Evolutionary conservation across 2,329 filamentous ascomycete genomes (phyloP), one percentile per base, ranked within the genome.

Genomic region (Hypoxylon sp.): DNA sequence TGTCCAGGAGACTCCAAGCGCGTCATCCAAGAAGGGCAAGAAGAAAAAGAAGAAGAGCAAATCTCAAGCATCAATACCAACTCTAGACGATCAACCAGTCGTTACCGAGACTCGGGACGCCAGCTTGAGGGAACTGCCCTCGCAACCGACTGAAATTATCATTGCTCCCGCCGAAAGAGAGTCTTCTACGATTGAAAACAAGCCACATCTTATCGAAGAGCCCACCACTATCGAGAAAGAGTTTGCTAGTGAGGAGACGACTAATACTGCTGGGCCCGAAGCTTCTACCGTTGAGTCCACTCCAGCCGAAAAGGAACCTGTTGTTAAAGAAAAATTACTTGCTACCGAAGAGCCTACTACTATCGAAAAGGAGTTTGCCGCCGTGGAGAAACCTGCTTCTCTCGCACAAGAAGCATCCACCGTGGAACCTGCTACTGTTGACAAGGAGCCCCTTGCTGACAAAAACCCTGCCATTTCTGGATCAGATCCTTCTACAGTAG

Each of bases 41-140:
- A 71, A 70, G 57, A 66, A 69, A 56, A 66, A 64, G 37, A 65
- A 72, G 48, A 67, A 69, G 7, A 58, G 57, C 34, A 67, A 71
- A 39, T 65, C 65, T 60, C 67, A 67, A 50, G 24, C 39, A 50
- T 15, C 15, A 19, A 62, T 69, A 17, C 54, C 59, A 19, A 57
- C 55, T 52, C 44, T 46, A 28, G 65, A 65, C 30, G 56, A 62
- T 1, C 62, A 64, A 39, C 24, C 44, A 47, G 39, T 20, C 20
- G 10, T 49, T 22, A 19, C 59, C 22, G 54, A 67, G 17, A 44
- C 48, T 48, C 41, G 46, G 30, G 49, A 41, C 26, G 22, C 37
- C 28, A 28, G 22, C 24, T 56, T 48, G 26, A 37, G 52, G 8
- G 54, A 62, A 55, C 10, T 43, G 37, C 43, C 56, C 10, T 22